Percentiles rank a stretch among this genome's conserved stretches.
Evolutionary conservation across 2,329 filamentous ascomycete species (phyloP).

Genomic region (Xylariales sp.): DNA sequence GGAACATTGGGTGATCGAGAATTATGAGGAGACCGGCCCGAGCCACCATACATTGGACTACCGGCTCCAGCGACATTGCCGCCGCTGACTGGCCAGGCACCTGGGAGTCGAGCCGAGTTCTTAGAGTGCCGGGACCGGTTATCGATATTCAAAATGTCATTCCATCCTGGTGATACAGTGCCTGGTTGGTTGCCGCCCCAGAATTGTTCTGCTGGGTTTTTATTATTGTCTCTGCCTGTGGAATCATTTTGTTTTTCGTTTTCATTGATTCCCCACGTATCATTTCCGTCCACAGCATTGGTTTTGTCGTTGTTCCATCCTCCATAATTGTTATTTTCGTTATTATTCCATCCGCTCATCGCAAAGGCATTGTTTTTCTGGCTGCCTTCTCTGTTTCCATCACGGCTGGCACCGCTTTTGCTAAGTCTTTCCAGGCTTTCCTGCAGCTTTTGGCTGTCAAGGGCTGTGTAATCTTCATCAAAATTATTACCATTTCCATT

Average conservation of each 20-base stretch:
- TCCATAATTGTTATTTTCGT: constrained; percentile 3
- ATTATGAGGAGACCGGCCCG: neutral
- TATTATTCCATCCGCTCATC: constrained; percentile 2
- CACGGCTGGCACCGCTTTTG: neutral
- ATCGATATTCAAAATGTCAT: neutral
- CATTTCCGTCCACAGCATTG: neutral
- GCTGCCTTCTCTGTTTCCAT: constrained; percentile 2
- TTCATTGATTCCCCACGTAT: neutral
- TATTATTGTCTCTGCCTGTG: neutral
- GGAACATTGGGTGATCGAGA: neutral
- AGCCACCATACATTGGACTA: neutral
- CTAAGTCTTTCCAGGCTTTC: neutral
- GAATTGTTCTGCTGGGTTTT: constrained; percentile 7
- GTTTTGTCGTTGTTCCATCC: constrained; percentile 1
- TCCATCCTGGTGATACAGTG: neutral
- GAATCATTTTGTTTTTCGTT: constrained; percentile 1
- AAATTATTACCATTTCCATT: neutral
- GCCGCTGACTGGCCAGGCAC: constrained; percentile 2
- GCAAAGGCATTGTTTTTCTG: constrained; percentile 6
- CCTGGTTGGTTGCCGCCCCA: neutral
- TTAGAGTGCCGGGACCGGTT: neutral
- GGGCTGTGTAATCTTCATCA: neutral
- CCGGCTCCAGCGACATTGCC: constrained; percentile 1
- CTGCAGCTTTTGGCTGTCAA: constrained; percentile 4
- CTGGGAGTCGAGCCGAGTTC: neutral